Conservation (phyloP, 495 filamentous ascomycete genomes). For the Neurospora cerealis region DNA sequence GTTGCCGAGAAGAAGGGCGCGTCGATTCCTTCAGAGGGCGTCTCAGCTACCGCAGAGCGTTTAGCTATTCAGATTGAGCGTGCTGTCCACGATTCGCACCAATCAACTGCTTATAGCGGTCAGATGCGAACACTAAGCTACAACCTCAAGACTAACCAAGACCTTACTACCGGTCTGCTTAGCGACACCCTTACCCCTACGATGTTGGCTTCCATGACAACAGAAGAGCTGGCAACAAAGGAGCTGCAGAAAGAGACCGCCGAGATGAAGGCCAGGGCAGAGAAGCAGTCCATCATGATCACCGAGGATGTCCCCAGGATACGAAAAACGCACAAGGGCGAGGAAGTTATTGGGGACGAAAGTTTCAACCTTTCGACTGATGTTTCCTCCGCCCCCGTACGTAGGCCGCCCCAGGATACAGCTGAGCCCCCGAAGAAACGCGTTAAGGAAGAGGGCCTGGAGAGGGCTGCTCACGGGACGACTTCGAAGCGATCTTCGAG, state of each 20-base stretch:
- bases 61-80: constrained; percentile 62
- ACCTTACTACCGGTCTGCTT: constrained; percentile 67
- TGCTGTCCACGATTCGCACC: constrained; percentile 38
- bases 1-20: constrained; percentile 33
- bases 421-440: constrained; percentile 5
- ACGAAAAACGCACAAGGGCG: constrained; percentile 88
- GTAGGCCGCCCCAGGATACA: constrained; percentile 20
- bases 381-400: constrained; percentile 28
- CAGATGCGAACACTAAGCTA: constrained; percentile 51
- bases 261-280: constrained; percentile 57
- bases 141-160: constrained; percentile 79
- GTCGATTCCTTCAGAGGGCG: constrained; percentile 23
- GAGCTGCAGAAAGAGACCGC: constrained; percentile 74
- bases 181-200: constrained; percentile 56
- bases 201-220: constrained; percentile 70
- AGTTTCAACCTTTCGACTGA: constrained; percentile 22
- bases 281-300: constrained; percentile 79
- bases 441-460: constrained; percentile 20
- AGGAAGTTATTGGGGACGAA: constrained; percentile 75
- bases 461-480: constrained; percentile 2
- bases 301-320: constrained; percentile 77
- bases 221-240: constrained; percentile 83
- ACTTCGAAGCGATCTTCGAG: constrained; percentile 4
- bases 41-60: constrained; percentile 30
- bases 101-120: constrained; percentile 30